Conservation (phyloP, 805 yeast species). For the Kodamaea lidongshanica region DNA sequence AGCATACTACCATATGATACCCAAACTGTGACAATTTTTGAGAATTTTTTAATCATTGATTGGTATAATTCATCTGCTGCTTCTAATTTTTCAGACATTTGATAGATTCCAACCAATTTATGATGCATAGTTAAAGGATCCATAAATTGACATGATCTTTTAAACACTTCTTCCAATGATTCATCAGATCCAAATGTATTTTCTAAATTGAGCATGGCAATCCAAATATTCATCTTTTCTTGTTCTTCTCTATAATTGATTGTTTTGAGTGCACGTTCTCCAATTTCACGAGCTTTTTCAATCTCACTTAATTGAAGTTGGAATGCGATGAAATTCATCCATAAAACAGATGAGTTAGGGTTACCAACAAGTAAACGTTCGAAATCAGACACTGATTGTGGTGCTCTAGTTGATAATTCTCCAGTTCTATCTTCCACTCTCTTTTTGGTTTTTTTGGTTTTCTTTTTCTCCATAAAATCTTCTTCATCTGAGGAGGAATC, state of each 20-base stretch:
- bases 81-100: constrained; percentile 62
- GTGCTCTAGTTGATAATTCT: constrained; percentile 75
- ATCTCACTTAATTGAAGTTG: constrained; percentile 90
- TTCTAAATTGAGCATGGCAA: constrained; percentile 89
- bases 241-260: constrained; percentile 87
- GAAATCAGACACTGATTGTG: constrained; percentile 86
- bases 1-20: constrained; percentile 71
- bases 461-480: constrained; percentile 47
- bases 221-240: constrained; percentile 93
- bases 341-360: constrained; percentile 86
- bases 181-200: constrained; percentile 87
- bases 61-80: constrained; percentile 67
- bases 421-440: constrained; percentile 75
- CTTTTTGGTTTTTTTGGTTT: constrained; percentile 39
- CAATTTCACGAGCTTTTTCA: constrained; percentile 91
- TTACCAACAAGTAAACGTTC: constrained; percentile 88
- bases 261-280: constrained; percentile 84
- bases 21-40: constrained; percentile 71
- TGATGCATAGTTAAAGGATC: constrained; percentile 79
- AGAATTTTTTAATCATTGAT: constrained; percentile 68
- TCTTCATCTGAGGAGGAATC: constrained; percentile 51
- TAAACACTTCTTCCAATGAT: constrained; percentile 71
- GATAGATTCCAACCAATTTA: constrained; percentile 69
- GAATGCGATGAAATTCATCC: constrained; percentile 99
- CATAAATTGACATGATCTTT: constrained; percentile 84